Evolutionary conservation across 805 yeast species (phyloP), one percentile per base, ranked within the genome.

Genomic region (Hanseniaspora lindneri): DNA sequence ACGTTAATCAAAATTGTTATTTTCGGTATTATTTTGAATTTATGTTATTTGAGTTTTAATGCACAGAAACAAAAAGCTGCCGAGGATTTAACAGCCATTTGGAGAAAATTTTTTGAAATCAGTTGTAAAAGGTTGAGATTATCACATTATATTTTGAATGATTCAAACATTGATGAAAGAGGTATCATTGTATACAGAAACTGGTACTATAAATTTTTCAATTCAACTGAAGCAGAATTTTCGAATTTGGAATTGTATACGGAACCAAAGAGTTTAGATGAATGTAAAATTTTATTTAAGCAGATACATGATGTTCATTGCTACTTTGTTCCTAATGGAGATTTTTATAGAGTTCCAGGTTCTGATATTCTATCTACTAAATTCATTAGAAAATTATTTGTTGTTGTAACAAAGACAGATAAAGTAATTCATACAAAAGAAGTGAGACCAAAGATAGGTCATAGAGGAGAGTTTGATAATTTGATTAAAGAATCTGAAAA

Each of bases 301-400:
- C 65, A 64, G 3, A 62, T 74, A 49, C 64, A 70, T 0, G 54
- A 58, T 1, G 61, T 70, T 0, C 66, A 65, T 32, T 77, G 82
- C 0, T 77, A 75, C 41, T 82, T 82, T 58, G 77, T 84, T 7
- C 88, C 88, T 0, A 81, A 84, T 61, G 98, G 98, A 3, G 67
- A 69, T 41, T 81, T 75, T 57, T 76, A 88, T 29, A 75, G 97
- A 50, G 98, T 87, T 1, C 98, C 98, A 0, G 80, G 77, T 51
- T 75, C 75, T 54, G 96, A 88, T 59, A 79, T 79, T 14, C 78
- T 81, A 19, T 76, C 89, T 0, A 67, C 86, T 50, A 73, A 72
- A 41, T 77, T 71, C 54, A 74, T 79, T 28, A 76, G 75, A 55
- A 73, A 75, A 41, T 64, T 87, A 50, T 92, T 92, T 65, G 80